phyloP scores from a whole-genome alignment of 805 yeast genomes.

The Barnettozyma siamensis region DNA sequence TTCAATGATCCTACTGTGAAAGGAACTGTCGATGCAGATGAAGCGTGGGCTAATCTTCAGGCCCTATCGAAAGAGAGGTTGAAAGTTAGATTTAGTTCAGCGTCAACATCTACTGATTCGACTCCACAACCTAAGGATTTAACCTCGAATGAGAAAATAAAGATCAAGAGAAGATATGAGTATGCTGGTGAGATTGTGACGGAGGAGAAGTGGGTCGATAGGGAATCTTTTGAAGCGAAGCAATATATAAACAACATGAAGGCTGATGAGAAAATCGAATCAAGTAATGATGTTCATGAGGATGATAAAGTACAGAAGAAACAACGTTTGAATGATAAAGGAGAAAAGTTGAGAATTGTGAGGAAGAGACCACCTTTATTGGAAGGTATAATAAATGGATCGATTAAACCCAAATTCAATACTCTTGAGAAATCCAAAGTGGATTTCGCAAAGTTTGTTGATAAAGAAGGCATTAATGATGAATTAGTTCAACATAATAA shows the following conservation, averaged over 20 bases:
- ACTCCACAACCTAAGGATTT: conserved; percentile 10
- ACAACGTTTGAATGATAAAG: conserved; percentile 18
- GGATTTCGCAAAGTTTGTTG: conserved; percentile 95
- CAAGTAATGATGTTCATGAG: conserved; percentile 12
- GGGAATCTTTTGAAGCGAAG: conserved; percentile 78
- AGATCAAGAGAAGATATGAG: conserved; percentile 71
- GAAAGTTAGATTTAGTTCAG: conserved; percentile 17
- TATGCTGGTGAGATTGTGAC: conserved; percentile 84
- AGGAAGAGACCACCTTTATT: conserved; percentile 70
- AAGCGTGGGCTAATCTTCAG: conserved; percentile 53
- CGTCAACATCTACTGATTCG: conserved; percentile 5
- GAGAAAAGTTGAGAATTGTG: conserved; percentile 43
- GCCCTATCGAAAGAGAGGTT: conserved; percentile 25
- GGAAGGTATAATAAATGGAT: conserved; percentile 65
- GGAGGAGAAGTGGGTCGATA: conserved; percentile 74
- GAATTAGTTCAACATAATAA: conserved; percentile 78
- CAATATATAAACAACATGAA: conserved; percentile 63
- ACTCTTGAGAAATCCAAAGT: conserved; percentile 89
- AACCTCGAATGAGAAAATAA: conserved; percentile 42
- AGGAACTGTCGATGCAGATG: conserved; percentile 40
- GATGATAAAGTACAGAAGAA: conserved; percentile 6
- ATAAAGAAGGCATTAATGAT: conserved; percentile 74
- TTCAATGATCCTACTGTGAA: conserved; percentile 9
- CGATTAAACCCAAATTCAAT: conserved; percentile 73
- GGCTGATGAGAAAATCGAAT: conserved; percentile 23